Evolutionary conservation across 148 eudicot genomes (phyloP).

Genomic region (Cornus controversa): DNA sequence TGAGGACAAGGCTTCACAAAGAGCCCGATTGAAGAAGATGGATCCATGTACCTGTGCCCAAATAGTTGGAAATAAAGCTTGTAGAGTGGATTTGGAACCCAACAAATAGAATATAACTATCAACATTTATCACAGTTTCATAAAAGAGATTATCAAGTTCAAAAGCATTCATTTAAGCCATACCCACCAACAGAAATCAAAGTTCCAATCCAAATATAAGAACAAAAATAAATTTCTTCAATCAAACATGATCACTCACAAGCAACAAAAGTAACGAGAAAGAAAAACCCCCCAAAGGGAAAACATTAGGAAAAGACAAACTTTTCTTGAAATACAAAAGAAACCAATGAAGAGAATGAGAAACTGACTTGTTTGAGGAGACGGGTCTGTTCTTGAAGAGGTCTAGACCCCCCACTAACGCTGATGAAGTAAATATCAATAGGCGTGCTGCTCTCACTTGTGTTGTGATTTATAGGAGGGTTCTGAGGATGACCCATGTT

Average conservation of each 20-base stretch:
- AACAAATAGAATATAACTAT: too few species aligned
- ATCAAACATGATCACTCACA: too few species aligned
- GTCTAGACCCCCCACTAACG: constrained; percentile 43
- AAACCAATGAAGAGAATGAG: constrained; percentile 2
- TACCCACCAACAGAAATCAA: background rate
- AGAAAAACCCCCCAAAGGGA: background rate
- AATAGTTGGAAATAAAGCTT: too few species aligned
- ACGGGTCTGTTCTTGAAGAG: constrained; percentile 36
- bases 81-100: too few species aligned
- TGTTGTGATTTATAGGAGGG: background rate
- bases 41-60: too few species aligned
- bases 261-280: too few species aligned
- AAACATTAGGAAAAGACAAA: background rate
- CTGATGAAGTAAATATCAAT: constrained; percentile 42
- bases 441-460: background rate
- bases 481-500: constrained; percentile 36
- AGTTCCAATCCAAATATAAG: background rate
- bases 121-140: background rate
- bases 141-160: background rate
- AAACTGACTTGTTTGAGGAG: constrained; percentile 42
- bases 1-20: too few species aligned
- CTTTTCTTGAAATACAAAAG: background rate
- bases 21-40: too few species aligned
- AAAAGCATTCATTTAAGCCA: background rate
- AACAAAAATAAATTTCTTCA: too few species aligned